Evolutionary conservation across 2,329 filamentous ascomycete genomes (phyloP), one percentile per base, ranked within the genome.

Genomic region (Microcera coccophila): DNA sequence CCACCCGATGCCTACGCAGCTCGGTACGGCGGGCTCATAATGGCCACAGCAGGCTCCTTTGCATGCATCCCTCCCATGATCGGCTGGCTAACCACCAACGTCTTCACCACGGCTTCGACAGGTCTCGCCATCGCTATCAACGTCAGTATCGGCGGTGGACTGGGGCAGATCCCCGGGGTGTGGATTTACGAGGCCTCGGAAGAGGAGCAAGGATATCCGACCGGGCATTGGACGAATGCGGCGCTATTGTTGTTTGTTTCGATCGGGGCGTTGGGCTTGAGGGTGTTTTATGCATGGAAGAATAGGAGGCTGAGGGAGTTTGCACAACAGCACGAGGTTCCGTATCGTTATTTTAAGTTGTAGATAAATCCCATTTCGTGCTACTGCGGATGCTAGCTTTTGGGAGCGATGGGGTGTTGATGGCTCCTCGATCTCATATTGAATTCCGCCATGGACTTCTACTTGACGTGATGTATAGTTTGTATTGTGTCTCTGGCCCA

Each of bases 161-260:
- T 83, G 0, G 84, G 84, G 0, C 84, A 87, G 61, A 87, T 88
- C 31, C 76, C 80, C 0, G 84, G 83, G 0, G 81, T 86, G 1
- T 88, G 82, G 82, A 87, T 86, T 48, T 87, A 87, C 64, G 84
- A 83, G 57, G 70, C 76, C 1, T 65, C 76, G 10, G 81, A 88
- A 61, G 75, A 73, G 15, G 61, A 66, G 17, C 64, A 53, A 9
- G 84, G 84, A 0, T 87, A 85, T 59, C 82, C 82, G 1, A 87
- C 82, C 0, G 84, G 84, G 0, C 83, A 87, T 57, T 85, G 79
- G 78, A 75, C 74, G 4, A 84, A 85, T 58, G 79, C 78, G 3
- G 80, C 55, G 10, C 62, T 84, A 51, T 55, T 84, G 31, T 66
- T 84, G 11, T 74, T 82, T 46, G 80, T 82, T 1, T 69, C 74